Base-by-base conservation (phyloP, 2,329 filamentous ascomycete genomes). In the Pseudogymnoascus verrucosus region DNA sequence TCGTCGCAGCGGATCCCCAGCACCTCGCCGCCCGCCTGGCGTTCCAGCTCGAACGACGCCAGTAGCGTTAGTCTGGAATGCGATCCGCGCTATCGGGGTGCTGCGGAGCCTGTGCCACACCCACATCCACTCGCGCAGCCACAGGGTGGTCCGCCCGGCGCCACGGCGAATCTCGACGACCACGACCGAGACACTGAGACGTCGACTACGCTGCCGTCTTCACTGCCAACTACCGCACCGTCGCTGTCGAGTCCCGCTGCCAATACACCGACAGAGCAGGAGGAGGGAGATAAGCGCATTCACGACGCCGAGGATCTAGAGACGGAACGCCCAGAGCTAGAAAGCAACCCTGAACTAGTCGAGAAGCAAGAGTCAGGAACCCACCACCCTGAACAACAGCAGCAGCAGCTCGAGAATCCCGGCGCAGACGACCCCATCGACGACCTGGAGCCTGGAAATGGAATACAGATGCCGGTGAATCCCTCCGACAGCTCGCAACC, bases 401-500 rank as follows among this genome's bases (percentile, higher is more conserved):
- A 31, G 31, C 59, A 28, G 59, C 36, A 36, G 31, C 59, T 21
- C 65, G 47, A 63, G 65, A 12, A 39, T n/a, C 63, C 14, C 4
- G 37, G 7, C 14, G 7, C 16, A 10, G 28, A 60, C 57, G 14
- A 40, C 28, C 31, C 2, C 6, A 36, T 39, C 57, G 57, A 60
- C 57, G 28, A 60, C 37, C 12, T 60, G 2, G 14, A 60, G 37
- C 37, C 31, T 60, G 57, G 37, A 40, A 36, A 60, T 60, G 31
- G 37, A 60, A 60, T 42, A 39, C 26, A 37, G 40, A 62, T 42
- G 40, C 11, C 34, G 44, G 44, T 51, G 23, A 51, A 28, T 44
- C 21, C 39, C 39, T 60, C 44, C 4, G 21, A 26, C 66, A 16
- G 57, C 57, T 36, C 57, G 60, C 68, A 67, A 62, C 71, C 71